Conservation (phyloP, 441 rosid species). For the Gossypium davidsonii region DNA sequence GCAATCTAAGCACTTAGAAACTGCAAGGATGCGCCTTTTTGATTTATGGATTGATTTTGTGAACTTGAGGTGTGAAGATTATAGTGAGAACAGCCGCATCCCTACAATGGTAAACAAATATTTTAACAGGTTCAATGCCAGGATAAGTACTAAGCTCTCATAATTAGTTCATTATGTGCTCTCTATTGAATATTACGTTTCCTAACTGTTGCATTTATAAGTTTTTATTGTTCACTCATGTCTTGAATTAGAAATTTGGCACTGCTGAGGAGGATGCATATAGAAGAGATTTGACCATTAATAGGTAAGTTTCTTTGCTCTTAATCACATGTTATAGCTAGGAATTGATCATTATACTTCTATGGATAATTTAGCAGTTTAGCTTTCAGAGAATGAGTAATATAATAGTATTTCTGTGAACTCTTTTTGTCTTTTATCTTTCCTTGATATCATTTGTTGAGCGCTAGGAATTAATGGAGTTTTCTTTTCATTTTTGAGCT, state of each 20-base stretch:
- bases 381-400: not conserved
- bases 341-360: not conserved
- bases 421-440: not conserved
- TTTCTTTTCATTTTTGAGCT: constrained; percentile 39
- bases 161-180: not conserved
- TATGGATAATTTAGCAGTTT: not conserved
- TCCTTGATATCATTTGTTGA: not conserved
- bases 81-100: constrained; percentile 75
- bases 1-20: constrained; percentile 93
- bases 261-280: constrained; percentile 92
- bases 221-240: constrained; percentile 8
- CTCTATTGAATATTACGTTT: not conserved
- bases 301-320: constrained; percentile 47
- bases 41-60: constrained; percentile 94
- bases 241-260: constrained; percentile 66
- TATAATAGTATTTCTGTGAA: not conserved
- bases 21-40: constrained; percentile 81
- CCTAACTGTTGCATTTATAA: not conserved
- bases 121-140: not conserved
- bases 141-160: not conserved
- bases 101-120: constrained; percentile 64
- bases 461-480: constrained; percentile 8
- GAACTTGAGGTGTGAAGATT: constrained; percentile 85
- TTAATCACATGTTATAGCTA: not conserved
- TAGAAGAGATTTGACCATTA: constrained; percentile 89